A percentile compares a stretch with the other conserved stretches of the same genome.
Conservation (phyloP, 805 yeast species). For the Saccharomycopsis fibuligera region DNA sequence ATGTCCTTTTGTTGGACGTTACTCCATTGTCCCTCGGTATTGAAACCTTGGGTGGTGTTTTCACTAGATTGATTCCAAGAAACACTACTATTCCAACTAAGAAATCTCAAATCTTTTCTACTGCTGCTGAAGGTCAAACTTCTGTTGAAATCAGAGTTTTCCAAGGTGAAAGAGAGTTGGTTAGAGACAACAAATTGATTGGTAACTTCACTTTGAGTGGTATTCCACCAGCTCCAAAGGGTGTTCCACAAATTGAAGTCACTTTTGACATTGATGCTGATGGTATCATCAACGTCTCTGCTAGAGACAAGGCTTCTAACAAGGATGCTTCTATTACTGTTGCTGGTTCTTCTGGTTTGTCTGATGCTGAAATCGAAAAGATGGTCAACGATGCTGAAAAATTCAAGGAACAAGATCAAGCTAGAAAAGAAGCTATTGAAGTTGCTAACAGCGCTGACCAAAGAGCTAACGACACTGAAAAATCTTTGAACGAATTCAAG, state of each 20-base stretch:
- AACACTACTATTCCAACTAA: slow-evolving; percentile 96
- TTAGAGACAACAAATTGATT: slow-evolving; percentile 93
- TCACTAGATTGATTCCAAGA: slow-evolving; percentile 85
- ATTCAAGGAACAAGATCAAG: slow-evolving; percentile 82
- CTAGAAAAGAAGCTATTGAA: slow-evolving; percentile 78
- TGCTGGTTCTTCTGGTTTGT: slow-evolving; percentile 91
- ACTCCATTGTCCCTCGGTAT: slow-evolving; percentile 91
- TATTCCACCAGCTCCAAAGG: slow-evolving; percentile 93
- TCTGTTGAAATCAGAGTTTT: slow-evolving; percentile 95
- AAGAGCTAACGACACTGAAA: slow-evolving; percentile 78
- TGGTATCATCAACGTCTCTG: slow-evolving; percentile 94
- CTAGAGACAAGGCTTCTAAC: slow-evolving; percentile 88
- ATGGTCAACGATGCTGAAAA: slow-evolving; percentile 90
- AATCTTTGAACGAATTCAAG: slow-evolving; percentile 71
- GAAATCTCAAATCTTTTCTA: slow-evolving; percentile 93
- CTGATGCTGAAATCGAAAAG: slow-evolving; percentile 83
- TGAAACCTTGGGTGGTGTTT: slow-evolving; percentile 97
- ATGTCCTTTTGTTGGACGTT: slow-evolving; percentile 82
- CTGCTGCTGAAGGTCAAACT: slow-evolving; percentile 95
- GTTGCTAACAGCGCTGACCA: slow-evolving; percentile 79
- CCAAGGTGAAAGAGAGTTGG: slow-evolving; percentile 99
- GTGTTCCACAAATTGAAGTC: slow-evolving; percentile 91
- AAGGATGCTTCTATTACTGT: slow-evolving; percentile 94
- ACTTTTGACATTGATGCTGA: slow-evolving; percentile 95
- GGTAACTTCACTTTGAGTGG: slow-evolving; percentile 95